A percentile compares a stretch with the other conserved stretches of the same genome.
Evolutionary conservation across 345 rosid species (phyloP).

Genomic region (Salix koriyanagi): DNA sequence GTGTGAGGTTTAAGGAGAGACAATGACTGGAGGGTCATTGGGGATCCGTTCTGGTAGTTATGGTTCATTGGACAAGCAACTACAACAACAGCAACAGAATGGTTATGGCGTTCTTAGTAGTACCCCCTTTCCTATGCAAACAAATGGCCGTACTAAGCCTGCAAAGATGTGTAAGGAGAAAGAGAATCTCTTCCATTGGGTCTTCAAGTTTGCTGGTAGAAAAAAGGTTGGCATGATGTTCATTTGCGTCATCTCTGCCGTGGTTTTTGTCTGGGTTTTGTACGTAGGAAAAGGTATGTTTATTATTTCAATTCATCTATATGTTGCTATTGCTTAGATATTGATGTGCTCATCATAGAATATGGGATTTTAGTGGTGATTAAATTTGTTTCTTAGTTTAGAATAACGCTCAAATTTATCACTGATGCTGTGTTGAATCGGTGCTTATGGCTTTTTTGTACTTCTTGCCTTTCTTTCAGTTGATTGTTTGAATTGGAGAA

Average conservation of each 20-base stretch:
- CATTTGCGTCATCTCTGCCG: slow-evolving; percentile 74
- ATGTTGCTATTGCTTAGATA: background rate
- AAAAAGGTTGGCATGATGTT: slow-evolving; percentile 93
- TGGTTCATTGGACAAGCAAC: slow-evolving; percentile 27
- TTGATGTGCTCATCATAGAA: background rate
- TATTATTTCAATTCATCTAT: background rate
- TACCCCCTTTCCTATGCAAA: slow-evolving; percentile 14
- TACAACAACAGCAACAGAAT: slow-evolving; percentile 19
- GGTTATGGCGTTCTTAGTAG: slow-evolving; percentile 13
- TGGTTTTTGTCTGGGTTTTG: slow-evolving; percentile 74
- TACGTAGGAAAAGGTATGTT: slow-evolving; percentile 82
- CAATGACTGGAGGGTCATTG: slow-evolving; percentile 26
- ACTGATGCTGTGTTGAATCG: background rate
- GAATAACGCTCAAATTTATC: background rate
- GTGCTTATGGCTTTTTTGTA: background rate
- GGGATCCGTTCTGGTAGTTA: slow-evolving; percentile 24
- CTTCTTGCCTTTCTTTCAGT: background rate
- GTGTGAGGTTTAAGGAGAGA: slow-evolving; percentile 20
- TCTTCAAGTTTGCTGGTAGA: slow-evolving; percentile 87
- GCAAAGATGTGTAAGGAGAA: slow-evolving; percentile 81
- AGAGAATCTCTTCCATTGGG: slow-evolving; percentile 70
- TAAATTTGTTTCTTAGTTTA: background rate
- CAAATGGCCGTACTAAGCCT: slow-evolving; percentile 52
- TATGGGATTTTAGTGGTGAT: background rate
- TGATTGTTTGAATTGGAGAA: background rate